A percentile compares a stretch with the other conserved stretches of the same genome.
These are phyloP conservation scores for Hypoxylon cercidicola DNA, from an alignment of 495 filamentous ascomycete species.

Conservation along the genomic window DNA sequence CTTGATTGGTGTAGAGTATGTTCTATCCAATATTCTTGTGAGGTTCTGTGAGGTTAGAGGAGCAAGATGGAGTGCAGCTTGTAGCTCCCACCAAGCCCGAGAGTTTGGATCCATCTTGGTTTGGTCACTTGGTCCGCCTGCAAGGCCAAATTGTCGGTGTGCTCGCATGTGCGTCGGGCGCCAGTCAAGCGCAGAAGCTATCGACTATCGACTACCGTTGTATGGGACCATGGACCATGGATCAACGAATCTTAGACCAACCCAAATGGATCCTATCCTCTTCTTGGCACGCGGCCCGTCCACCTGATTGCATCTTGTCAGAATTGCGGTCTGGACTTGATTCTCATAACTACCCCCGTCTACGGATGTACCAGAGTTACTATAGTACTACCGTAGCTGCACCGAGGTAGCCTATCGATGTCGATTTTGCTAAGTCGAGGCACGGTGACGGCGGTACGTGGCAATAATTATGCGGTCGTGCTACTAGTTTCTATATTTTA, in stretches of 20 bases:
- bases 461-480: slow-evolving; percentile 39
- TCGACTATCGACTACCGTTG: no score
- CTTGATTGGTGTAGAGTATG: slow-evolving; percentile 32
- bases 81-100: slow-evolving; percentile 32
- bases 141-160: slow-evolving; percentile 40
- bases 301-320: slow-evolving; percentile 38
- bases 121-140: slow-evolving; percentile 16
- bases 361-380: no score
- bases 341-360: background rate
- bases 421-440: slow-evolving; percentile 14
- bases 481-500: slow-evolving; percentile 22
- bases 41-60: slow-evolving; percentile 1
- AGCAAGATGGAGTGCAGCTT: slow-evolving; percentile 8
- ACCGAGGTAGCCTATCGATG: slow-evolving; percentile 20
- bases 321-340: slow-evolving; percentile 39
- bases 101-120: slow-evolving; percentile 37
- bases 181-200: slow-evolving; percentile 23
- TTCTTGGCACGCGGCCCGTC: slow-evolving; percentile 37
- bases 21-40: slow-evolving; percentile 14
- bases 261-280: slow-evolving; percentile 25
- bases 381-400: slow-evolving; percentile 9
- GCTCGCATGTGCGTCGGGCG: slow-evolving; percentile 23
- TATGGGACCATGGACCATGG: no score
- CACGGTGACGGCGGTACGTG: slow-evolving; percentile 30
- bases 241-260: slow-evolving; percentile 7